Base-by-base conservation (phyloP, 352 stramenopile species). In the Globisporangium splendens region DNA sequence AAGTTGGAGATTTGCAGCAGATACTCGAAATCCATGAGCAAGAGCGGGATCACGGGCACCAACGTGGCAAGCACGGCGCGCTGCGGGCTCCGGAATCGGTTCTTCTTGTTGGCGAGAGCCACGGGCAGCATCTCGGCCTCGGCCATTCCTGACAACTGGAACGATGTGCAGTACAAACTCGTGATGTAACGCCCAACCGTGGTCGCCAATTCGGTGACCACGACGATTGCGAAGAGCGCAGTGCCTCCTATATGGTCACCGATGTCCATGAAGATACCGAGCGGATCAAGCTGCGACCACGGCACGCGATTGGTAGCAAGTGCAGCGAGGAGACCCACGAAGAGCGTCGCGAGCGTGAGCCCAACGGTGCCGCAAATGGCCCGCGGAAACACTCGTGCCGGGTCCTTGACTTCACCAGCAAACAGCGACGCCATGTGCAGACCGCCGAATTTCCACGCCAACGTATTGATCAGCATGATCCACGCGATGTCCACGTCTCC, bases 381-480 rank as follows among this genome's bases (percentile, higher is more conserved):
- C 0, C 68, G 61, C 3, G 86, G 73, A 65, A 91, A 97, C 2
- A 76, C 84, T n/a, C 65, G 68, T 15, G 67, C 72, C 1, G 88
- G 87, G 62, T 87, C 76, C 8, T 79, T 56, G 11, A 97, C 81
- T 57, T 98, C 89, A 17, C 73, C 87, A 15, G 83, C 88, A 66
- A 97, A 97, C 6, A 76, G 76, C 13, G 83, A 91, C 1, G 78
- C 88, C 50, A 71, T 79, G 62, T 96, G 79, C 59, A 96, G 95
- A 8, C 83, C 89, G 61, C 96, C 96, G 20, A 94, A 83, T 68
- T 96, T 97, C 94, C 94, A 98, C 66, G 96, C 96, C n/a, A 98
- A 67, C 48, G 93, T 93, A 62, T 96, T 97, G 10, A 97, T 48
- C 18, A 88, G 88, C 13, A 77, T 66, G 44, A 70, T 54, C 82